phyloP scores from a whole-genome alignment of 345 rosid genomes.

The Aegle marmelos region DNA sequence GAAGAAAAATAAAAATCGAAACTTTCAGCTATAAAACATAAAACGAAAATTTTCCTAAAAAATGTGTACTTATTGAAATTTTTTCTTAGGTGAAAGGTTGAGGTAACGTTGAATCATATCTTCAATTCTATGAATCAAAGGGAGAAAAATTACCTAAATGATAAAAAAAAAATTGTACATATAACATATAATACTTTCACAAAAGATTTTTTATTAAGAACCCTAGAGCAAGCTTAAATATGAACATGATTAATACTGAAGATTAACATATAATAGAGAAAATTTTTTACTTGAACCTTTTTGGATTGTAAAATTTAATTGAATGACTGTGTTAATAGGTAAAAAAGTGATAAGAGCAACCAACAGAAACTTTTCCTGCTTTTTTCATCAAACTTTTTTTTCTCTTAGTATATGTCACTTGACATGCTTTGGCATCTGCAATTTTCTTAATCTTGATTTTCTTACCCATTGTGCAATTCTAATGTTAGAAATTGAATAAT shows the following conservation, averaged over 20 bases:
- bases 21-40: neutral
- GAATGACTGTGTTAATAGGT: neutral
- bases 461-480: neutral
- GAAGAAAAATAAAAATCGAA: neutral
- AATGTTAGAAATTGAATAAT: no score
- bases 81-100: neutral
- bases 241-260: no score
- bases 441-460: neutral
- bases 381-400: neutral
- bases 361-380: neutral
- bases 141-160: neutral
- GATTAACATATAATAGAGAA: neutral
- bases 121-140: neutral
- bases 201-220: no score
- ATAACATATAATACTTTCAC: no score
- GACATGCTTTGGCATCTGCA: neutral
- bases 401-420: neutral
- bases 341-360: neutral
- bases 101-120: neutral
- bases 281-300: neutral
- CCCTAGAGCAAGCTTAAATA: no score
- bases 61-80: neutral
- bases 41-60: neutral
- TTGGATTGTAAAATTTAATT: neutral
- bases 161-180: no score